Conservation (phyloP, 2,329 filamentous ascomycete genomes). For the Cercospora canescens region DNA sequence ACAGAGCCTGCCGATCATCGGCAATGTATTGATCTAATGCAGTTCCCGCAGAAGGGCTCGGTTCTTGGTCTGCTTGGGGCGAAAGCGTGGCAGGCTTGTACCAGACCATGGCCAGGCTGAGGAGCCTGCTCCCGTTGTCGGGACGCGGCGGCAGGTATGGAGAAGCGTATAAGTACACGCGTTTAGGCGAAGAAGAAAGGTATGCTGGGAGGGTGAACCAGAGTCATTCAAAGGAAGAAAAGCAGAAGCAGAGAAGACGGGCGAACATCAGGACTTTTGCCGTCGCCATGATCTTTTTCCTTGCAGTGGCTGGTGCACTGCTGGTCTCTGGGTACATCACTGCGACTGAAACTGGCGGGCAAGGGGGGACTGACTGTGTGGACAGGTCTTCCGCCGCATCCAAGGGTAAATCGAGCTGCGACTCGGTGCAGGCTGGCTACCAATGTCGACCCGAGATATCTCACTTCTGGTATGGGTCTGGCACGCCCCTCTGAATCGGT, state of each 20-base stretch:
- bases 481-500: conserved; percentile 43
- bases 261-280: neutral
- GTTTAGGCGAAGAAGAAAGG: neutral
- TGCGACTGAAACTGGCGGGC: neutral
- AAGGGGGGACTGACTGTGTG: neutral
- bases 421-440: conserved; percentile 52
- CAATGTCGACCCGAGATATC: conserved; percentile 63
- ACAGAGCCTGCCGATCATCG: neutral
- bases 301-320: conserved; percentile 13
- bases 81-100: conserved; percentile 8
- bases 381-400: conserved; percentile 11
- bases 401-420: conserved; percentile 20
- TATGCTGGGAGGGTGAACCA: neutral
- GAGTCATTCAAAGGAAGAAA: neutral
- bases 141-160: neutral
- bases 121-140: neutral
- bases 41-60: neutral
- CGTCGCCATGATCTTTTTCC: conserved; percentile 14
- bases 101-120: conserved; percentile 1
- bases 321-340: conserved; percentile 18
- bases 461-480: conserved; percentile 49
- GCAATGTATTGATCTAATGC: conserved; percentile 4
- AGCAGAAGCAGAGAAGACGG: neutral
- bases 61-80: conserved; percentile 5
- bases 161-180: conserved; percentile 10